Conservation (phyloP, 2,329 filamentous ascomycete genomes). For the Claviceps quebecensis region DNA sequence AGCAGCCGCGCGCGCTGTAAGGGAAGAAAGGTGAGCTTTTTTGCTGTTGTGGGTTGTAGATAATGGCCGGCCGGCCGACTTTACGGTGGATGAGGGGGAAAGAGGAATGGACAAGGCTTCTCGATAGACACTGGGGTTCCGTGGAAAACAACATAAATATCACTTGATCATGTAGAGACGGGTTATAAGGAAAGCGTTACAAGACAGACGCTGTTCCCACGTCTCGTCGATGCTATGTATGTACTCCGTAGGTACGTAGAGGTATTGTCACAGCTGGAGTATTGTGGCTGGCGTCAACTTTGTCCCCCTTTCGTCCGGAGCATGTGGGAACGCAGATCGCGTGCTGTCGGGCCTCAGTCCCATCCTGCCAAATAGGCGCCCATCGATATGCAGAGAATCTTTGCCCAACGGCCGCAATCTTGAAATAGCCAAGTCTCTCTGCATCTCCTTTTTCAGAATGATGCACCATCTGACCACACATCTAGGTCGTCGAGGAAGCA, state of each 20-base stretch:
- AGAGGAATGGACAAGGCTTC: not conserved
- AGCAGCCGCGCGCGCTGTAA: slow-evolving; percentile 6
- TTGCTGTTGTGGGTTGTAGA: not conserved
- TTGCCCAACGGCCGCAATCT: not conserved
- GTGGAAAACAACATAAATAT: not conserved
- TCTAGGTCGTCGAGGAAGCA: not conserved
- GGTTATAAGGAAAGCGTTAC: not conserved
- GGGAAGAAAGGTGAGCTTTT: not conserved
- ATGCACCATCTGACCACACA: not conserved
- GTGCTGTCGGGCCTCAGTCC: not conserved
- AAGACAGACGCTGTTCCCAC: no score
- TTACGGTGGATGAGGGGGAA: not conserved
- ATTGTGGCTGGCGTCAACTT: no score
- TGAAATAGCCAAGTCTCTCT: not conserved
- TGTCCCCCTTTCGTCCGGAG: no score
- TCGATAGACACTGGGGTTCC: not conserved
- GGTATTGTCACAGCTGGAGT: no score
- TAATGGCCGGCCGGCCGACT: slow-evolving; percentile 1
- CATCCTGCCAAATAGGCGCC: not conserved
- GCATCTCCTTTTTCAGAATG: not conserved
- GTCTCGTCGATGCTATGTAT: no score
- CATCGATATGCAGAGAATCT: not conserved
- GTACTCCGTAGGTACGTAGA: no score
- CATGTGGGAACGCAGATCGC: not conserved
- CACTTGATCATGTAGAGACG: not conserved